Base-by-base conservation (phyloP, 2,329 filamentous ascomycete species). In the Thelonectria olida region DNA sequence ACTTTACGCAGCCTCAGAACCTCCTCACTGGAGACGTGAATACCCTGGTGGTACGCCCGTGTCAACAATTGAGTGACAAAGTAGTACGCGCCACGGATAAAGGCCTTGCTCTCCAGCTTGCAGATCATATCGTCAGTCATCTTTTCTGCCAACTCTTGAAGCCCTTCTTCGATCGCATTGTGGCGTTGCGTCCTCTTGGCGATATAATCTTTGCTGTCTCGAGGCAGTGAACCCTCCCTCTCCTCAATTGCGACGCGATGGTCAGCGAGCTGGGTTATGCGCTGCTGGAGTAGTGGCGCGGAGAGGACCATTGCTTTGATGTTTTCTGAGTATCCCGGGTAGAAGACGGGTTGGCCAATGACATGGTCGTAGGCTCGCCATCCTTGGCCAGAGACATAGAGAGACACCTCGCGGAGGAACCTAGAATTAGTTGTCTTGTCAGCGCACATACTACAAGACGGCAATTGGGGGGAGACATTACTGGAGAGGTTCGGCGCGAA, bases 71-170 rank as follows among this genome's bases (percentile, higher is more conserved):
- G 95, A 1, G 94, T 97, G 48, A 84, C 84, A 38, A 97, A 74
- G 75, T 97, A 99, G 75, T 98, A 98, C 47, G 96, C 95, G 22
- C 92, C 88, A 49, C 96, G 84, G 68, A 99, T 97, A 73, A 98
- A 98, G 2, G 87, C 82, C 75, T 94, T 96, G 82, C 91, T 96
- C 78, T 99, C 96, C 85, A 98, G 95, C 79, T 99, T 99, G 85
- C 95, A 98, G 64, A 99, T 97, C 96, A 99, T 98, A 65, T 90
- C 88, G 73, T 97, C 93, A 22, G 93, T 92, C 85, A 96, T 90
- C 67, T 90, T 89, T 65, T 96, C 92, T 4, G 92, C 91, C 5
- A 97, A 90, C 73, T 97, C 89, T 55, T 88, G 84, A 45, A 99
- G 81, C 59, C 90, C 90, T 36, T 83, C 82, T 72, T 93, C 89